Base-by-base conservation (phyloP, 1,284 basidiomycete genomes). In the Melampsora occidentalis region DNA sequence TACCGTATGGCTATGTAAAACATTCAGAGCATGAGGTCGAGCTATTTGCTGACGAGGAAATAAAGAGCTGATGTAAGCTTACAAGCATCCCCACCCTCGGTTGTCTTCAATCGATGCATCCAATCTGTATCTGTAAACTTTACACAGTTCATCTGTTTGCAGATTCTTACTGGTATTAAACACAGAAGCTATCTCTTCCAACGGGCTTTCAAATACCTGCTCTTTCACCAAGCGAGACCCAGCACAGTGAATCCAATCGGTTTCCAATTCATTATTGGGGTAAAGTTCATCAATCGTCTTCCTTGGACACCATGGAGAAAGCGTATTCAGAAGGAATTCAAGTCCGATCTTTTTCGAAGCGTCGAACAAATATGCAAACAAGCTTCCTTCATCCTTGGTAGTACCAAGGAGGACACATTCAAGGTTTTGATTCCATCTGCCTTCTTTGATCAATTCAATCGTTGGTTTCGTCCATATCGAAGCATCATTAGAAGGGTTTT, bases 281-380 rank as follows among this genome's bases (percentile, higher is more conserved):
- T 76, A 76, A 12, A 76, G n/a, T 68, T 68, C 59, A 18, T 76
- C 42, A 31, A 76, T 68, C 42, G 53, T 63, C 33, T n/a, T 63
- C 61, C 66, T 31, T 20, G 49, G 25, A 25, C 53, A 35, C 42
- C 48, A 61, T 18, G 20, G 20, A 6, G 53, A 9, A 28, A 57
- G 20, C 6, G 25, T 68, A 16, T 25, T 46, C 35, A 68, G 28
- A 18, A 76, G 20, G 53, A 62, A 31, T n/a, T 48, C 42, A 25
- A 59, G 61, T 62, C 69, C 69, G 4, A 48, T 31, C 9, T 20
- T 20, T 14, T 51, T 71, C 42, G 57, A 48, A 28, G 59, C 49
- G 33, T 71, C 33, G 3, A 14, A 18, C 14, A 71, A n/a, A 28
- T 31, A 18, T 20, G 59, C 61, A 28, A 72, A 35, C 5, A 65